Evolutionary conservation across 2,329 filamentous ascomycete genomes (phyloP).

Genomic region (Colletotrichum trifolii): DNA sequence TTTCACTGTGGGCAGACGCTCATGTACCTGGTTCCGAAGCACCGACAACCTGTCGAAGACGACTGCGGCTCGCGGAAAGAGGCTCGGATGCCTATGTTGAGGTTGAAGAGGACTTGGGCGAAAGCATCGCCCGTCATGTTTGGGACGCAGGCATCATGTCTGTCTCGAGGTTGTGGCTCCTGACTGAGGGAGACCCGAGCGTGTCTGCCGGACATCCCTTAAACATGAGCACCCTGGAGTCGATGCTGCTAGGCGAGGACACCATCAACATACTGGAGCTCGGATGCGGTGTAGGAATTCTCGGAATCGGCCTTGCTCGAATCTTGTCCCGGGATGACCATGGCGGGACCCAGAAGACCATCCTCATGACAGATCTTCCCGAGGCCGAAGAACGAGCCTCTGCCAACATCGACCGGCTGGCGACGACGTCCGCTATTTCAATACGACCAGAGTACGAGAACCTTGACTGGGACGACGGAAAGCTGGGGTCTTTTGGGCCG

Average conservation of each 20-base stretch:
- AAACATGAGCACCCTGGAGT: constrained; percentile 29
- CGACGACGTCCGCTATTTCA: not conserved
- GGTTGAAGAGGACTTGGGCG: constrained; percentile 67
- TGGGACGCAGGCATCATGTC: constrained; percentile 68
- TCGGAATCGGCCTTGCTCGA: constrained; percentile 61
- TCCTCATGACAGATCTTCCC: constrained; percentile 66
- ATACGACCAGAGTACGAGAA: constrained; percentile 60
- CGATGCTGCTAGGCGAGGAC: constrained; percentile 41
- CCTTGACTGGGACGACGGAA: constrained; percentile 67
- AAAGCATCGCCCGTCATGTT: constrained; percentile 69
- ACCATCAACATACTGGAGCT: constrained; percentile 62
- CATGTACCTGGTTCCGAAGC: constrained; percentile 29
- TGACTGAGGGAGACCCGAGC: constrained; percentile 27
- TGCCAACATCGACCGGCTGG: constrained; percentile 56
- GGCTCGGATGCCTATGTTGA: constrained; percentile 47
- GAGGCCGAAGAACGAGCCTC: constrained; percentile 62
- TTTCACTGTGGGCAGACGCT: constrained; percentile 55
- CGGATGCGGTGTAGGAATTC: constrained; percentile 66
- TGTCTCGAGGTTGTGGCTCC: constrained; percentile 46
- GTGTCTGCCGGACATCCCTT: constrained; percentile 1
- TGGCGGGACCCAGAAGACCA: constrained; percentile 41
- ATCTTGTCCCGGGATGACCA: constrained; percentile 40
- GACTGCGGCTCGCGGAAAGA: constrained; percentile 42
- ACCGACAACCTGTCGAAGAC: constrained; percentile 45
- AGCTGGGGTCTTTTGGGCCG: constrained; percentile 55